Evolutionary conservation across 148 eudicot species (phyloP).

Genomic region (Rhododendron mucronatum): DNA sequence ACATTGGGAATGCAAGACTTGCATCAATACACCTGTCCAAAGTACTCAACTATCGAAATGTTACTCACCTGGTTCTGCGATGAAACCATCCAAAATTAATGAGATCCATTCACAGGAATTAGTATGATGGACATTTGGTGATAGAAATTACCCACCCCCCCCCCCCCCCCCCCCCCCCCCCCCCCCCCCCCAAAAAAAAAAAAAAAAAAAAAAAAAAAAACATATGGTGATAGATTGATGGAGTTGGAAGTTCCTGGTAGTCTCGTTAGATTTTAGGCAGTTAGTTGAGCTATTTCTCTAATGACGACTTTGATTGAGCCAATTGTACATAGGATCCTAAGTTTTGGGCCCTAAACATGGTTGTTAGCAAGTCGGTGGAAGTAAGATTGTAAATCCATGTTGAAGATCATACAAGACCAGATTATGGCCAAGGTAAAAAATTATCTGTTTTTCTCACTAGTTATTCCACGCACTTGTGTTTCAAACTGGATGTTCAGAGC

Average conservation of each 20-base stretch:
- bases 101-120: not conserved
- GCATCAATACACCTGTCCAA: not conserved
- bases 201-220: no score
- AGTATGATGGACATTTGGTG: no score
- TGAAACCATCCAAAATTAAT: not conserved
- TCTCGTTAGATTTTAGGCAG: not conserved
- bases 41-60: not conserved
- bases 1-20: not conserved
- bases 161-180: no score
- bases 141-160: no score
- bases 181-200: no score
- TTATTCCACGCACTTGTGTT: not conserved
- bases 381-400: not conserved
- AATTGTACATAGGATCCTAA: not conserved
- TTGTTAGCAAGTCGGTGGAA: not conserved
- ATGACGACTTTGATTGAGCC: not conserved
- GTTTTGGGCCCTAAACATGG: not conserved
- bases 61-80: not conserved
- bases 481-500: not conserved
- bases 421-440: not conserved
- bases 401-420: not conserved
- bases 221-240: no score
- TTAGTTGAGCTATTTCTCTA: not conserved
- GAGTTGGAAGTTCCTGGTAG: no score
- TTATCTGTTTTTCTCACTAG: not conserved